These are phyloP conservation scores for Ogataea dorogensis DNA, from an alignment of 805 yeast species.

Conservation along the genomic window DNA sequence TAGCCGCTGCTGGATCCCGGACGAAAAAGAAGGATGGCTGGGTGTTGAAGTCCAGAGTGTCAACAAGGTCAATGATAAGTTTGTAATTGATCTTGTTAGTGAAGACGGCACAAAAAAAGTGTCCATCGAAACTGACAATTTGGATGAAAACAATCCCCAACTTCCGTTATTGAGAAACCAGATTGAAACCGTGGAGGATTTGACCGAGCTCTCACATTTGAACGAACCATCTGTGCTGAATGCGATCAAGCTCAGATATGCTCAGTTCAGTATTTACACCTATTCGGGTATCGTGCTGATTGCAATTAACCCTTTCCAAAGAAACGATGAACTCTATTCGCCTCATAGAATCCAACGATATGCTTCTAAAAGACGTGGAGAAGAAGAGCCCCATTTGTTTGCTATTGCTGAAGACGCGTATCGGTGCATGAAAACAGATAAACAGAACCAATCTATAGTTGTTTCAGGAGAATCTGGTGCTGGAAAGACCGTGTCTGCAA, in stretches of 20 bases:
- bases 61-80: slow-evolving; percentile 41
- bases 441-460: slow-evolving; percentile 88
- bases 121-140: slow-evolving; percentile 45
- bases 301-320: slow-evolving; percentile 94
- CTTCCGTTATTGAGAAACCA: slow-evolving; percentile 88
- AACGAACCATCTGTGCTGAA: slow-evolving; percentile 96
- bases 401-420: slow-evolving; percentile 98
- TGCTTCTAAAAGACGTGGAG: slow-evolving; percentile 90
- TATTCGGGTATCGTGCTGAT: slow-evolving; percentile 95
- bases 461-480: slow-evolving; percentile 99
- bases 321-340: slow-evolving; percentile 86
- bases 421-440: slow-evolving; percentile 85
- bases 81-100: slow-evolving; percentile 49
- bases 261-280: slow-evolving; percentile 89
- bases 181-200: slow-evolving; percentile 90
- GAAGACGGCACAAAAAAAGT: slow-evolving; percentile 48
- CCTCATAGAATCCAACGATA: slow-evolving; percentile 93
- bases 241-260: slow-evolving; percentile 85
- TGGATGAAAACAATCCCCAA: slow-evolving; percentile 52
- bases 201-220: slow-evolving; percentile 85
- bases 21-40: slow-evolving; percentile 69
- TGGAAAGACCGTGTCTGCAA: slow-evolving; percentile 96
- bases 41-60: slow-evolving; percentile 59
- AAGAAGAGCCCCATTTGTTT: slow-evolving; percentile 93
- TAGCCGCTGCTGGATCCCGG: slow-evolving; percentile 82